Percentiles rank a stretch among this genome's conserved stretches.
Evolutionary conservation across 805 yeast species (phyloP).

Genomic region (Yarrowia phangngaensis): DNA sequence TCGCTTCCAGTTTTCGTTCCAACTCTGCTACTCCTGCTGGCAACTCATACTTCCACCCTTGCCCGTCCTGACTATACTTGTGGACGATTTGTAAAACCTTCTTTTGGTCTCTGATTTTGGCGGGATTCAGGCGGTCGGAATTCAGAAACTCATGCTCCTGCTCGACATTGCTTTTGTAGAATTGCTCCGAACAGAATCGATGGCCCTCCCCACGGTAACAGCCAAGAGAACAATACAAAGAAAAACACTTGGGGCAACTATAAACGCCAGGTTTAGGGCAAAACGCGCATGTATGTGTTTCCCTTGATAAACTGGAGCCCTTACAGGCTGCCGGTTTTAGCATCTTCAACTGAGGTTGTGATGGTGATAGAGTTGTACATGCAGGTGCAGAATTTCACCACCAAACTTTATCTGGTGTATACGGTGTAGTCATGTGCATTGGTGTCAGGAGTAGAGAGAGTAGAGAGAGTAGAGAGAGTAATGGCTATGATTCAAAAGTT

Average conservation of each 20-base stretch:
- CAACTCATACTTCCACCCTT: slow-evolving; percentile 30
- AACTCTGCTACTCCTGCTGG: slow-evolving; percentile 18
- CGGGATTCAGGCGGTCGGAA: slow-evolving; percentile 1
- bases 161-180: slow-evolving; percentile 27
- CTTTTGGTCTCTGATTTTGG: slow-evolving; percentile 25
- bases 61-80: neutral
- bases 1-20: neutral
- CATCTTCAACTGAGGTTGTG: no score
- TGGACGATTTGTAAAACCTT: slow-evolving; percentile 28
- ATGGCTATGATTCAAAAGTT: no score
- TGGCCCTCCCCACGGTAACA: slow-evolving; percentile 31
- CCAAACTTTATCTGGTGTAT: no score
- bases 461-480: no score
- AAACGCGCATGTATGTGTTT: slow-evolving; percentile 10
- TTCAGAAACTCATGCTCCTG: slow-evolving; percentile 16
- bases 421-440: no score
- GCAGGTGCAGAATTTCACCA: no score
- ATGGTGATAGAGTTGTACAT: no score
- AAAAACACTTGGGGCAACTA: slow-evolving; percentile 30
- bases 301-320: neutral
- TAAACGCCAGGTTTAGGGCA: slow-evolving; percentile 28
- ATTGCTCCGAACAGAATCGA: slow-evolving; percentile 29
- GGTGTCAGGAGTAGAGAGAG: no score
- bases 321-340: slow-evolving; percentile 6
- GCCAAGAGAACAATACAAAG: slow-evolving; percentile 30